These are phyloP conservation scores for Groenewaldozyma auringiensis DNA, from an alignment of 1,139 yeast genomes.

Conservation along the genomic window DNA sequence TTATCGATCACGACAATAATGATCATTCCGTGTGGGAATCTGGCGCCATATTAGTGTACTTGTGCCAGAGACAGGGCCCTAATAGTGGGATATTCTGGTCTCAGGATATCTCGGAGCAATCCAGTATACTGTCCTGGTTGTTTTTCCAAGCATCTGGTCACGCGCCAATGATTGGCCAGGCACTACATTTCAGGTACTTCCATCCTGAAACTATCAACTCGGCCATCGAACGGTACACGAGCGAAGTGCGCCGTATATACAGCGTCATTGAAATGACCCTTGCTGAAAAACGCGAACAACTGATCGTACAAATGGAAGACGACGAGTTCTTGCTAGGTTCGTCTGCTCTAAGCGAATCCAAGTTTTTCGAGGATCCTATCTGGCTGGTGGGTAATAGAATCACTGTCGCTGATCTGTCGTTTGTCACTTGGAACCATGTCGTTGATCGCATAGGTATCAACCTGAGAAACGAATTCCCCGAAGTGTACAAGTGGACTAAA, in stretches of 20 bases:
- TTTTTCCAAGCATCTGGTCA: slow-evolving; percentile 95
- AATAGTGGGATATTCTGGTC: slow-evolving; percentile 66
- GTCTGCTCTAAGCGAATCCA: slow-evolving; percentile 75
- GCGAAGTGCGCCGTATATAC: slow-evolving; percentile 87
- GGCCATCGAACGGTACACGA: slow-evolving; percentile 86
- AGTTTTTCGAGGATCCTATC: slow-evolving; percentile 87
- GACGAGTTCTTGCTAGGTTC: slow-evolving; percentile 86
- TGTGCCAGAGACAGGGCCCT: slow-evolving; percentile 58
- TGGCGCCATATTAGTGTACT: slow-evolving; percentile 79
- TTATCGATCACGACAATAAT: slow-evolving; percentile 77
- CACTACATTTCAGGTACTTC: slow-evolving; percentile 85
- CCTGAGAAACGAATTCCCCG: slow-evolving; percentile 82
- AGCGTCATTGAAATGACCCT: slow-evolving; percentile 94
- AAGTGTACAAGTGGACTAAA: slow-evolving; percentile 87
- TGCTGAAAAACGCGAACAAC: slow-evolving; percentile 85
- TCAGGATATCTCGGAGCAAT: slow-evolving; percentile 68
- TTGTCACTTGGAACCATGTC: slow-evolving; percentile 96
- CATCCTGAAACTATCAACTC: slow-evolving; percentile 81
- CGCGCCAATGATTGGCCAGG: slow-evolving; percentile 98
- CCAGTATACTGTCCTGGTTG: slow-evolving; percentile 84
- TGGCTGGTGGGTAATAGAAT: slow-evolving; percentile 92
- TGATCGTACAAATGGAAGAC: slow-evolving; percentile 82
- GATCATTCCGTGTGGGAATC: slow-evolving; percentile 89
- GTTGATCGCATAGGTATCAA: slow-evolving; percentile 89
- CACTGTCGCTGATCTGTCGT: slow-evolving; percentile 84